Percentiles rank a stretch among this genome's conserved stretches.
Evolutionary conservation across 169 alveolate genomes (phyloP).

Genomic region (Plasmodium inui): DNA sequence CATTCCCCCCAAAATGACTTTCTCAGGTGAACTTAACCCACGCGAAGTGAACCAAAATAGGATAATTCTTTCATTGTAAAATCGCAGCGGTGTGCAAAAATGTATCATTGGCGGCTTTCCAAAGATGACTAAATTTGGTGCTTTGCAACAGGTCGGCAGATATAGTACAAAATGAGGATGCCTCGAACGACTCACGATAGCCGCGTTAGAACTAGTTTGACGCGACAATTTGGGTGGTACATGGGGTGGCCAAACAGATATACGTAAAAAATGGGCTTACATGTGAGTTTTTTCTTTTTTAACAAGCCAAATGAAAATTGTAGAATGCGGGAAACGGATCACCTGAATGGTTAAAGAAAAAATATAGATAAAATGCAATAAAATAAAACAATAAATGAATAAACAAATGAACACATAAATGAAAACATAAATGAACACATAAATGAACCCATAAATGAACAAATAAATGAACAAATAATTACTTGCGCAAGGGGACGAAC

Average conservation of each 20-base stretch:
- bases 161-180: not conserved
- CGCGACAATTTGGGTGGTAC: not conserved
- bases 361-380: not conserved
- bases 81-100: not conserved
- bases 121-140: not conserved
- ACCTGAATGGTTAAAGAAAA: not conserved
- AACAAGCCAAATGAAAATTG: not conserved
- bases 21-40: not conserved
- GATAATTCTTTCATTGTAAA: not conserved
- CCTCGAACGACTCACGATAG: not conserved
- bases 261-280: not conserved
- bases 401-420: not conserved
- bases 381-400: not conserved
- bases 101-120: not conserved
- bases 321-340: not conserved
- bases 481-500: not conserved
- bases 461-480: not conserved
- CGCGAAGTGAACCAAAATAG: not conserved
- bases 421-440: not conserved
- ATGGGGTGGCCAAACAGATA: not conserved
- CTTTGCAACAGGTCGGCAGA: not conserved
- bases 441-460: not conserved
- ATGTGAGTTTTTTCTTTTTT: constrained; percentile 10
- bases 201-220: not conserved
- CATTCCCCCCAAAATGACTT: not conserved